A percentile compares a stretch with the other conserved stretches of the same genome.
Evolutionary conservation across 2,329 filamentous ascomycete species (phyloP).

Genomic region (Metarhizium rileyi): DNA sequence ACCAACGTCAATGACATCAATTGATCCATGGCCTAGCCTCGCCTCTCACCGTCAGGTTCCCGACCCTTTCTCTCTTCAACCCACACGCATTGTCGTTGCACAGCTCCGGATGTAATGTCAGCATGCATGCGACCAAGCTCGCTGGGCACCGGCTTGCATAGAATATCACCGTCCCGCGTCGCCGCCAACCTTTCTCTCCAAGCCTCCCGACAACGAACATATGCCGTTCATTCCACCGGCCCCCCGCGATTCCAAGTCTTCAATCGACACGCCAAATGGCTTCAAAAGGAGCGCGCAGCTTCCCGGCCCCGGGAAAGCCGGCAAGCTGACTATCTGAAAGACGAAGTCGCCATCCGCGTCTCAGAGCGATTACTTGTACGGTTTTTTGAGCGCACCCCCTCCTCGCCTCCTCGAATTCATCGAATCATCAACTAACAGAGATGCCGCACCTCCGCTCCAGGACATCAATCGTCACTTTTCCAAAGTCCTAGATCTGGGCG

Average conservation of each 20-base stretch:
- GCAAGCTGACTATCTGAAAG: conserved; percentile 82
- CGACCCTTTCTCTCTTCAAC: too few relatives aligned
- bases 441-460: conserved; percentile 18
- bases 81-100: not conserved
- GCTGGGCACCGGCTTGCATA: conserved; percentile 17
- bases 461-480: conserved; percentile 88
- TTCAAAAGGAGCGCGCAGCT: conserved; percentile 84
- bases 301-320: conserved; percentile 59
- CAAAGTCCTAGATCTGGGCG: conserved; percentile 81
- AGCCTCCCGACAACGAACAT: conserved; percentile 37
- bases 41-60: not conserved
- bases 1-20: too few relatives aligned
- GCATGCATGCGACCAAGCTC: conserved; percentile 16
- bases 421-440: not conserved
- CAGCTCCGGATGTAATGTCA: conserved; percentile 19
- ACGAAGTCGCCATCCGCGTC: conserved; percentile 78
- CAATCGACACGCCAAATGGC: conserved; percentile 76
- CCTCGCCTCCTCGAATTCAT: not conserved
- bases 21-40: not conserved
- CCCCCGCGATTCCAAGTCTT: conserved; percentile 81
- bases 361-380: conserved; percentile 73
- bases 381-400: conserved; percentile 6
- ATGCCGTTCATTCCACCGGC: conserved; percentile 70
- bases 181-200: conserved; percentile 9
- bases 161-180: conserved; percentile 11